phyloP scores from a whole-genome alignment of 2,329 filamentous ascomycete genomes.

The Periconia digitata region DNA sequence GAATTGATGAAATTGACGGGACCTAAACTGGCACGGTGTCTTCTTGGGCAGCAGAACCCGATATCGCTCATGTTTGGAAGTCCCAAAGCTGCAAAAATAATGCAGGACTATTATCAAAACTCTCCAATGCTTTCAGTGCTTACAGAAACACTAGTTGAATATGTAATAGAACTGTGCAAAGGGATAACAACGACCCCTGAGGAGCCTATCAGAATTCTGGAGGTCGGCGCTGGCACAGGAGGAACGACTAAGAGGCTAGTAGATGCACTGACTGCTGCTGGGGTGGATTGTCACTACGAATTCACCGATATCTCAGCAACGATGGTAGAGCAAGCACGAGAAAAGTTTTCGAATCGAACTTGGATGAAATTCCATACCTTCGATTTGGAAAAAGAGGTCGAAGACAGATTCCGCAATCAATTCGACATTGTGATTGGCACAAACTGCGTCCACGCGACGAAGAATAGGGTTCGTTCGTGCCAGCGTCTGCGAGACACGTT shows the following conservation, averaged over 20 bases:
- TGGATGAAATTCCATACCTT: constrained; percentile 33
- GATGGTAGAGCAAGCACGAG: neutral
- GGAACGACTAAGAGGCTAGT: constrained; percentile 40
- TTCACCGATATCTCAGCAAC: constrained; percentile 20
- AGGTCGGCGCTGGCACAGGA: neutral
- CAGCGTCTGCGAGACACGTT: constrained; percentile 14
- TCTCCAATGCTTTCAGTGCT: no score
- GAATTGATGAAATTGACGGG: no score
- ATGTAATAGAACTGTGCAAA: no score
- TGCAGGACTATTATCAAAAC: no score
- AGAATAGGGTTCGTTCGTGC: constrained; percentile 4
- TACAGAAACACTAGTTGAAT: no score
- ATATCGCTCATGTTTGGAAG: no score
- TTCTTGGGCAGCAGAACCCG: no score
- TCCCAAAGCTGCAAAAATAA: no score
- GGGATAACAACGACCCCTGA: no score
- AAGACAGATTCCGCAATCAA: constrained; percentile 18
- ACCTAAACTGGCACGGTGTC: no score
- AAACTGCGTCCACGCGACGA: constrained; percentile 24
- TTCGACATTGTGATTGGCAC: constrained; percentile 17
- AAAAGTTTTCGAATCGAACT: constrained; percentile 29
- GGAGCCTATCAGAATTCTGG: neutral
- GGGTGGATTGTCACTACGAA: constrained; percentile 39
- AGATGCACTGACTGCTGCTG: constrained; percentile 23
- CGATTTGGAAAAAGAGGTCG: constrained; percentile 37